Evolutionary conservation across 352 stramenopile species (phyloP).

Genomic region (Globisporangium irregulare): DNA sequence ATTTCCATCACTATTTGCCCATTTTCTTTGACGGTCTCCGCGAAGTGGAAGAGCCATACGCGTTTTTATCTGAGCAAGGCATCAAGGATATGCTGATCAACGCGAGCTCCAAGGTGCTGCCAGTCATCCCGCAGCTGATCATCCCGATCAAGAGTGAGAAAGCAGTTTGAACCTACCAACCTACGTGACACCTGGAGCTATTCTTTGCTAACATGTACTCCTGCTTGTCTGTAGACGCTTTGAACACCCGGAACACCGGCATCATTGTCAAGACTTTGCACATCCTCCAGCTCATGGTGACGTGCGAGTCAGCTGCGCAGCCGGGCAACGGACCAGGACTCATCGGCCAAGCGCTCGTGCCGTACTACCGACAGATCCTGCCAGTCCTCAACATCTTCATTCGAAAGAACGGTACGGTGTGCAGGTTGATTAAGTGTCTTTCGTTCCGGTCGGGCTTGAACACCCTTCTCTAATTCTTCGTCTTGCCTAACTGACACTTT

Average conservation of each 20-base stretch:
- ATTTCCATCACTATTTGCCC: conserved; percentile 98
- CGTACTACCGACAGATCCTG: conserved; percentile 97
- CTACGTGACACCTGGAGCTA: not conserved
- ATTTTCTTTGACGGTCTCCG: conserved; percentile 98
- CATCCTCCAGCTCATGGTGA: conserved; percentile 95
- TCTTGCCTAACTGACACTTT: conserved; percentile 4
- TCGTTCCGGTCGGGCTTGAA: not conserved
- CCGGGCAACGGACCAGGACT: conserved; percentile 80
- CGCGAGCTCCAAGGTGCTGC: conserved; percentile 93
- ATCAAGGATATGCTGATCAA: conserved; percentile 98
- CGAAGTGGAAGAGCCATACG: conserved; percentile 95
- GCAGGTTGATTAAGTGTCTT: not conserved
- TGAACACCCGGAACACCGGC: conserved; percentile 91
- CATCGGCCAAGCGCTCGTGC: conserved; percentile 95
- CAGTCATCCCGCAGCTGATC: conserved; percentile 97
- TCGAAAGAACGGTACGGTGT: conserved; percentile 87
- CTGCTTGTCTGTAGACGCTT: conserved; percentile 39
- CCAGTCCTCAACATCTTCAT: conserved; percentile 98
- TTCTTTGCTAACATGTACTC: not conserved
- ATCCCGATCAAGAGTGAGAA: conserved; percentile 96
- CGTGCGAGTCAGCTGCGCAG: conserved; percentile 84
- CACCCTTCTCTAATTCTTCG: not conserved
- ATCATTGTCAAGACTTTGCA: conserved; percentile 98
- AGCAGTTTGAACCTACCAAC: not conserved
- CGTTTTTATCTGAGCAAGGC: conserved; percentile 94